Conservation (phyloP, 2,329 filamentous ascomycete species). For the Aspergillus proliferans region DNA sequence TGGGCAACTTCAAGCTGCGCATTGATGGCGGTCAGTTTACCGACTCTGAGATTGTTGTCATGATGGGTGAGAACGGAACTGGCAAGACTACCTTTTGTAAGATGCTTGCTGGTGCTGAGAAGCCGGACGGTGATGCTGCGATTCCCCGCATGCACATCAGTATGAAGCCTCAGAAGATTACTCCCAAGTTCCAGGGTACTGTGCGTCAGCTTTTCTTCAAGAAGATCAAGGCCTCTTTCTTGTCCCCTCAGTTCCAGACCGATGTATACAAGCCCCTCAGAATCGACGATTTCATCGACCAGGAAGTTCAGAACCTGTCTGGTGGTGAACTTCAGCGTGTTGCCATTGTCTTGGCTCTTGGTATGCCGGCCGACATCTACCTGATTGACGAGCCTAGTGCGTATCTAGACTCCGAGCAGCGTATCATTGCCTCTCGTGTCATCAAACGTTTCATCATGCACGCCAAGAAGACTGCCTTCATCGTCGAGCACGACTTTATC, state of each 20-base stretch:
- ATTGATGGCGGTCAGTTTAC: conserved; percentile 85
- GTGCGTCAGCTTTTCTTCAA: conserved; percentile 99
- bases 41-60: conserved; percentile 96
- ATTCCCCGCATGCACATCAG: conserved; percentile 94
- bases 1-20: conserved; percentile 77
- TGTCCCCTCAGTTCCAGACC: conserved; percentile 97
- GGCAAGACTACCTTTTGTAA: conserved; percentile 99
- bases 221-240: conserved; percentile 95
- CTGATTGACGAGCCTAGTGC: conserved; percentile 96
- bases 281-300: conserved; percentile 97
- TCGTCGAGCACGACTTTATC: conserved; percentile 99
- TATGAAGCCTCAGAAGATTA: conserved; percentile 99
- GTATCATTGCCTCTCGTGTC: conserved; percentile 92
- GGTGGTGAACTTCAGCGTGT: conserved; percentile 99
- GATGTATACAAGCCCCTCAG: conserved; percentile 99
- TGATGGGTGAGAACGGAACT: conserved; percentile 99
- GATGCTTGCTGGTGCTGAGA: conserved; percentile 85
- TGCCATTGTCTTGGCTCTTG: conserved; percentile 92
- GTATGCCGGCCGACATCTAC: conserved; percentile 94
- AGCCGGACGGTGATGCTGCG: conserved; percentile 72
- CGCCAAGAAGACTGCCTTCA: conserved; percentile 97
- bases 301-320: conserved; percentile 97
- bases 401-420: conserved; percentile 97
- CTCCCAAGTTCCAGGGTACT: conserved; percentile 93
- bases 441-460: conserved; percentile 99